Percentiles rank a stretch among this genome's conserved stretches.
phyloP scores from a whole-genome alignment of 306 rosid species.

The Vigna hirtella region DNA sequence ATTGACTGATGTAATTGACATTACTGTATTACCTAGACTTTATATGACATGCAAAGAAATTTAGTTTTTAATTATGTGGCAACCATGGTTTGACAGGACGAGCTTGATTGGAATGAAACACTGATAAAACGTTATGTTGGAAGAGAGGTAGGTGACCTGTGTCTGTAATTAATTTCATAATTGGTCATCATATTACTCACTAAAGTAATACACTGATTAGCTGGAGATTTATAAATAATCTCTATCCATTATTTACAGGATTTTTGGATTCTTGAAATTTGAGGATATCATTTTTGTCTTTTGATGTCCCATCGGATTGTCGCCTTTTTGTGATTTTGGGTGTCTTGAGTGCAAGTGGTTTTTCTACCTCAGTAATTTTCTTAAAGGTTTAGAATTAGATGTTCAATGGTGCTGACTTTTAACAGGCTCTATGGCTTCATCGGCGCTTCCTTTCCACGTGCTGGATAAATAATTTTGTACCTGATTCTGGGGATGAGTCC shows the following conservation, averaged over 20 bases:
- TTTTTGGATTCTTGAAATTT: conserved; percentile 32
- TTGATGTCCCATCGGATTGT: not conserved
- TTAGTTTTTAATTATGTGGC: conserved; percentile 28
- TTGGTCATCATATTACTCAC: conserved; percentile 18
- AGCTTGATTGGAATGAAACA: conserved; percentile 83
- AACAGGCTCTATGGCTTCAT: conserved; percentile 95
- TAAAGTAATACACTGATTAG: conserved; percentile 8
- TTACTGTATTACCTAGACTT: conserved; percentile 9
- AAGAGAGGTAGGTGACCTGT: conserved; percentile 70
- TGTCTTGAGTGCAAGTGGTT: conserved; percentile 28
- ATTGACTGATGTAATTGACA: conserved; percentile 18
- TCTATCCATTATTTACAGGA: not conserved
- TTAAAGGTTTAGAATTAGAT: not conserved
- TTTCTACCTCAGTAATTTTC: conserved; percentile 12
- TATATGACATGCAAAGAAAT: not conserved
- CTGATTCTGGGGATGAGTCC: conserved; percentile 37
- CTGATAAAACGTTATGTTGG: conserved; percentile 79
- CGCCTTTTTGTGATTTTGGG: conserved; percentile 2
- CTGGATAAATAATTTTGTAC: conserved; percentile 61
- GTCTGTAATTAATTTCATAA: conserved; percentile 30
- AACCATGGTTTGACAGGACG: conserved; percentile 65
- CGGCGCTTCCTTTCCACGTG: conserved; percentile 76
- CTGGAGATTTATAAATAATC: not conserved
- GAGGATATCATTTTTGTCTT: not conserved
- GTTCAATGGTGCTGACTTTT: conserved; percentile 25